Conservation (phyloP, 2,329 filamentous ascomycete genomes). For the Herpomyces periplanetae region DNA sequence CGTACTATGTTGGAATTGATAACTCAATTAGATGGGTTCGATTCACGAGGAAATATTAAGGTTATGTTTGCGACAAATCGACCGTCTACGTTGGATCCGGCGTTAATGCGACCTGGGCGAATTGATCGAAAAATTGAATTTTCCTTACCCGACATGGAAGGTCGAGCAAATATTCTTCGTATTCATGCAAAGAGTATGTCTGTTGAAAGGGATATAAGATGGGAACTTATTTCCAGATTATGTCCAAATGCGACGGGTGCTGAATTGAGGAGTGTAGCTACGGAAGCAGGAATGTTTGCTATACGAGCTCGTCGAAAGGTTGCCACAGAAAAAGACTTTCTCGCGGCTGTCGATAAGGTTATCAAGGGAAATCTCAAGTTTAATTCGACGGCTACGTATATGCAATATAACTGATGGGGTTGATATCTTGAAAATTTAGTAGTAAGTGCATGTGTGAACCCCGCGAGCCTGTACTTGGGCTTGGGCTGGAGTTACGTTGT, state of each 20-base stretch:
- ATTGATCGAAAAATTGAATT: slow-evolving; percentile 98
- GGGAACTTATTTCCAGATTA: slow-evolving; percentile 85
- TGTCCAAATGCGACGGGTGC: slow-evolving; percentile 93
- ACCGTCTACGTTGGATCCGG: slow-evolving; percentile 78
- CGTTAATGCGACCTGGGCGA: slow-evolving; percentile 77
- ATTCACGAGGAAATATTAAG: slow-evolving; percentile 88
- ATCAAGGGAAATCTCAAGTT: slow-evolving; percentile 98
- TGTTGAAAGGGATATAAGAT: slow-evolving; percentile 87
- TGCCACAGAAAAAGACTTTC: slow-evolving; percentile 89
- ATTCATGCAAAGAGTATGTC: slow-evolving; percentile 99
- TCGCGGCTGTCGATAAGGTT: slow-evolving; percentile 92
- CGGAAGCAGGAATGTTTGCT: slow-evolving; percentile 92
- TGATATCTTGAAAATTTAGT: too few relatives aligned
- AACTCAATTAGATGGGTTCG: slow-evolving; percentile 82
- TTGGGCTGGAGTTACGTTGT: too few relatives aligned
- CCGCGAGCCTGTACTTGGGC: too few relatives aligned
- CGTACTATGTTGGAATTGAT: slow-evolving; percentile 93
- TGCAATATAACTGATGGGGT: slow-evolving; percentile 13
- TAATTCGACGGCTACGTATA: slow-evolving; percentile 89
- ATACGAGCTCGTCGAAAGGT: slow-evolving; percentile 84
- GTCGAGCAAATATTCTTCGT: slow-evolving; percentile 76
- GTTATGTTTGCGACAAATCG: slow-evolving; percentile 98
- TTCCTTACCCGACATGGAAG: slow-evolving; percentile 78
- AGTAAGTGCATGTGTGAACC: too few relatives aligned
- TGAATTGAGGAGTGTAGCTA: slow-evolving; percentile 78